Base-by-base conservation (phyloP, 805 yeast genomes). In the Starmerella tilneyi region DNA sequence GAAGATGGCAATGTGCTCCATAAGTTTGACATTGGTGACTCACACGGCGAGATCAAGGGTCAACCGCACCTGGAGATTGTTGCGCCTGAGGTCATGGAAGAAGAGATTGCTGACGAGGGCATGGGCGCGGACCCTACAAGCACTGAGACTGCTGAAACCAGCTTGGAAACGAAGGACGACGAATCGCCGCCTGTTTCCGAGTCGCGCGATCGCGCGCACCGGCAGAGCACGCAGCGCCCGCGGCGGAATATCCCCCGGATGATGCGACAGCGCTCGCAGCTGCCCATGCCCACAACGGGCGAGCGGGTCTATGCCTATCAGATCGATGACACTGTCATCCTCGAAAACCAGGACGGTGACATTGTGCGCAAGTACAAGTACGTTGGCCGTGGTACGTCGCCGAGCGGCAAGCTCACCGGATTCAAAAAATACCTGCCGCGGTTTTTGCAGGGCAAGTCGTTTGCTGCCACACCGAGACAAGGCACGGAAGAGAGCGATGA, bases 321-420 rank as follows among this genome's bases (percentile, higher is more conserved):
- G 62, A 70, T 84, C 32, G 92, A 80, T 58, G 78, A 84, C 56
- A 70, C 78, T 48, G 74, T 92, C 44, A 71, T 85, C 47, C 80
- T 92, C 46, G 98, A 89, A 62, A 83, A 86, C 57, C 84, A 76
- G 36, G 94, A 88, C 11, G 98, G 97, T 52, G 97, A 89, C 55
- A 76, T 92, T 45, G 68, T 92, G 37, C 77, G 95, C 58, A 71
- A 94, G 43, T 89, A 86, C 63, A 73, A 68, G 55, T 78, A 88
- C 43, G 83, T 79, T 56, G 72, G 75, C 3, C 84, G 78, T 19
- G 58, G 56, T 13, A 36, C 31, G 12, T 24, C 30, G 5, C 41
- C 41, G 6, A 36, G 26, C 16, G 5, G 19, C 19, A 35, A 21
- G n/a, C 29, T 26, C 13, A 13, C 29, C 4, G 12, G 24, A 11